Base-by-base conservation (phyloP, 225 moss, liverwort and hornwort genomes). In the Ulota crispa region DNA sequence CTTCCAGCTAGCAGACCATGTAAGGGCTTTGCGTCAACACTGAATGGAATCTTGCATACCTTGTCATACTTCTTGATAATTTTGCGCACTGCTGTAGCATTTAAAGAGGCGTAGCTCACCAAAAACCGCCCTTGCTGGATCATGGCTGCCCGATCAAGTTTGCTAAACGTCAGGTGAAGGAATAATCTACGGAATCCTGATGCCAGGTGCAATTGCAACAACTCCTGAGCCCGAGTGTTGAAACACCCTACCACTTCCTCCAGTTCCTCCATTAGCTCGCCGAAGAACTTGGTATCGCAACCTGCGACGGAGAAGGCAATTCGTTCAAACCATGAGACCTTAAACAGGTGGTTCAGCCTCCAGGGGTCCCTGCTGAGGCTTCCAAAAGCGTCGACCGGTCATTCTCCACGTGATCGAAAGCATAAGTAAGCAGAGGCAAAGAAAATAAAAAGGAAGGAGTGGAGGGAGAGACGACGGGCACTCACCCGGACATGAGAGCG, bases 51-150 rank as follows among this genome's bases (percentile, higher is more conserved):
- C 36, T 52, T 50, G 73, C 37, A 45, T 88, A 94, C 94, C 94
- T 94, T 94, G 76, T 94, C 93, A 68, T 94, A 93, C 59, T 92
- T 94, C 78, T 92, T 94, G 75, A 94, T 23, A 56, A 94, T 91
- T 81, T 94, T 94, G 69, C 93, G 91, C 32, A 93, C 82, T 15
- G 93, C 93, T 0, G 90, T 83, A 2, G 93, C 91, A 78, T 89
- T 94, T 85, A 94, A 82, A 79, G 84, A 93, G 18, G 92, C 94
- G 30, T 94, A 94, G 81, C 75, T 91, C 41, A 94, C 77, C 19
- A 94, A 67, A 53, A 59, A 80, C 41, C 86, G 76, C n/a, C 92
- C 91, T 43, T 88, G 62, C 70, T 85, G 80, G 52, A 87, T 78
- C 85, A 93, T 89, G 80, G 77, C 78, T 43, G 21, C 78, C 2